These are phyloP conservation scores for Volutella citrinella DNA, from an alignment of 2,329 filamentous ascomycete species.

Conservation along the genomic window DNA sequence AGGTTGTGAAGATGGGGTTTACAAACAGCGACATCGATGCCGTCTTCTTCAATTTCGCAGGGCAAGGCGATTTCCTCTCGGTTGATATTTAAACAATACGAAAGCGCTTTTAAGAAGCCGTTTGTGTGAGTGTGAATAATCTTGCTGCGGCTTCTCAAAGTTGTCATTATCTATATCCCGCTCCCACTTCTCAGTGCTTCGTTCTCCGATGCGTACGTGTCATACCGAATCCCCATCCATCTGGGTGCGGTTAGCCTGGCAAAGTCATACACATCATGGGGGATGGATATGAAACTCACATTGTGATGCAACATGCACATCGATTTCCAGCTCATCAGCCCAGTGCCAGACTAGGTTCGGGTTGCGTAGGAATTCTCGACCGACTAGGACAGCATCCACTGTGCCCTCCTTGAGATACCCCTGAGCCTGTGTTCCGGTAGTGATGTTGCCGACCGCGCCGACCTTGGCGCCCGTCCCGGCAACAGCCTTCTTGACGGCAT, in stretches of 20 bases:
- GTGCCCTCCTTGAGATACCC: conserved; percentile 40
- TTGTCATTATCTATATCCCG: neutral
- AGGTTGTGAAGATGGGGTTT: conserved; percentile 9
- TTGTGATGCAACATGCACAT: conserved; percentile 41
- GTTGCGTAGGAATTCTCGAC: conserved; percentile 53
- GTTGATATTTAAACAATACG: conserved; percentile 5
- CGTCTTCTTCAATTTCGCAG: conserved; percentile 14
- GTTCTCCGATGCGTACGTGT: conserved; percentile 21
- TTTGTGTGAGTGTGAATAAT: too few relatives aligned
- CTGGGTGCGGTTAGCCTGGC: conserved; percentile 13
- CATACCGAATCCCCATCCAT: conserved; percentile 24
- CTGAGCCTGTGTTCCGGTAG: conserved; percentile 40
- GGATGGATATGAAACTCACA: conserved; percentile 13
- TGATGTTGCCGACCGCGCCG: conserved; percentile 44
- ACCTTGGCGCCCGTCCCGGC: conserved; percentile 48
- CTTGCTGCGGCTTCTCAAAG: too few relatives aligned
- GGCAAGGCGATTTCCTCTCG: conserved; percentile 10
- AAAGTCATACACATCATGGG: neutral
- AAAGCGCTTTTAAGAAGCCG: neutral
- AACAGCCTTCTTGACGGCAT: conserved; percentile 63
- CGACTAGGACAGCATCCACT: conserved; percentile 46
- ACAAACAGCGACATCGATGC: conserved; percentile 9
- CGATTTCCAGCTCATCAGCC: conserved; percentile 48
- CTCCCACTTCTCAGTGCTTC: conserved; percentile 12
- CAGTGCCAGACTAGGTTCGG: conserved; percentile 51